Evolutionary conservation across 768 basidiomycete species (phyloP), one percentile per base, ranked within the genome.

Genomic region (Amanita muscaria): DNA sequence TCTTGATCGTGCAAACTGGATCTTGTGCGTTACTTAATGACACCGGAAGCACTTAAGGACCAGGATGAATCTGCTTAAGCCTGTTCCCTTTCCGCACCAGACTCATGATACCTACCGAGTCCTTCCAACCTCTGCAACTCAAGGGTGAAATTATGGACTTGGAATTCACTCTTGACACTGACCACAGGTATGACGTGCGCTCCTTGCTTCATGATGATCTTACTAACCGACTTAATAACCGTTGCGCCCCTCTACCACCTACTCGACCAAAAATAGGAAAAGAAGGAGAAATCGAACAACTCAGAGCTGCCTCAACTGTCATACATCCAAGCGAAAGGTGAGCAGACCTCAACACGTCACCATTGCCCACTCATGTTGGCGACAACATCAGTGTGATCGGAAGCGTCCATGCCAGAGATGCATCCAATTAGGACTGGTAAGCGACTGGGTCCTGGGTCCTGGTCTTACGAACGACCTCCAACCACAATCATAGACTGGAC

Each of bases 261-360:
- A 52, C 63, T 63, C 61, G 56, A 61, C 68, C 68, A 65, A 68
- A 69, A 69, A 66, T 66, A 75, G 86, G 64, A 90, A 85, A 61
- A 74, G 89, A 55, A 81, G 90, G 59, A 76, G 91, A 57, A 94
- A 94, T 67, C 74, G 91, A 58, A 92, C 90, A 37, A 92, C 89
- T 2, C 86, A 92, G 68, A 88, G 85, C 59, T 84, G 81, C 58
- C 66, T 83, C 49, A 88, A 88, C 57, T 94, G 91, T 67, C 91
- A 94, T 65, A 91, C 89, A 35, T 91, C 90, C 43, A 94, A 94
- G 67, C 70, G 91, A 55, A 92, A 92, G 76, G 89, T 89, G 50
- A 44, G 72, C 51, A 40, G 16, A 44, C 44, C 49, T 16, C 49
- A n/a, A 16, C 18, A 21, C 33, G 8, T 29, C 48, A 33, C 48